phyloP scores from a whole-genome alignment of 345 rosid genomes.

The Pistacia vera region DNA sequence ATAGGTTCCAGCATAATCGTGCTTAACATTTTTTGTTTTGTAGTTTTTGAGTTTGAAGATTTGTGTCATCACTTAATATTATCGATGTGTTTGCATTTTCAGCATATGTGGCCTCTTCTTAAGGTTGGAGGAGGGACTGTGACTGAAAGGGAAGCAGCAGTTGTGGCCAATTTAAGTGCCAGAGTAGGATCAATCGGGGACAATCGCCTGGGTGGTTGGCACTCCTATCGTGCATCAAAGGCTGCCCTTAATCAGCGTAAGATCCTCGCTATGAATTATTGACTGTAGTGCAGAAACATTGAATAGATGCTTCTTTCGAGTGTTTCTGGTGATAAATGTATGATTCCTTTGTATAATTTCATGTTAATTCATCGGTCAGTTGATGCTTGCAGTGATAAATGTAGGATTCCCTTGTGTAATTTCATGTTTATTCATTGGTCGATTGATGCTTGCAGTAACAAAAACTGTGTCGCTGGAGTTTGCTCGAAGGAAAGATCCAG shows the following conservation, averaged over 20 bases:
- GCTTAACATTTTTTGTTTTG: not conserved
- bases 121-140: slow-evolving; percentile 79
- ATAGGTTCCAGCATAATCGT: too few relatives aligned
- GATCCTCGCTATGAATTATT: slow-evolving; percentile 19
- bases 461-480: slow-evolving; percentile 74
- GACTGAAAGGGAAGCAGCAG: slow-evolving; percentile 72
- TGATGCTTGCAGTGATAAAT: slow-evolving; percentile 44
- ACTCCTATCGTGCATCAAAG: slow-evolving; percentile 88
- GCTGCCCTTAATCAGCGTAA: slow-evolving; percentile 84
- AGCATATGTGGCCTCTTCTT: slow-evolving; percentile 98
- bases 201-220: slow-evolving; percentile 90
- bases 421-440: not conserved
- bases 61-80: not conserved
- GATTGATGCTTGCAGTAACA: slow-evolving; percentile 55
- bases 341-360: not conserved
- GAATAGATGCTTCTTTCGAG: not conserved
- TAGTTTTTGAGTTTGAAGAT: not conserved
- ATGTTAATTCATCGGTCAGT: not conserved
- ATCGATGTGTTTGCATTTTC: slow-evolving; percentile 31
- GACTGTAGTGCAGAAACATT: not conserved
- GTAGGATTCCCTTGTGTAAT: not conserved
- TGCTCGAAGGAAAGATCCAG: slow-evolving; percentile 71
- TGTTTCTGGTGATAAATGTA: not conserved
- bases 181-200: slow-evolving; percentile 89
- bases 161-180: slow-evolving; percentile 89